phyloP scores from a whole-genome alignment of 75 land plant genomes.

The Cunninghamia lanceolata region DNA sequence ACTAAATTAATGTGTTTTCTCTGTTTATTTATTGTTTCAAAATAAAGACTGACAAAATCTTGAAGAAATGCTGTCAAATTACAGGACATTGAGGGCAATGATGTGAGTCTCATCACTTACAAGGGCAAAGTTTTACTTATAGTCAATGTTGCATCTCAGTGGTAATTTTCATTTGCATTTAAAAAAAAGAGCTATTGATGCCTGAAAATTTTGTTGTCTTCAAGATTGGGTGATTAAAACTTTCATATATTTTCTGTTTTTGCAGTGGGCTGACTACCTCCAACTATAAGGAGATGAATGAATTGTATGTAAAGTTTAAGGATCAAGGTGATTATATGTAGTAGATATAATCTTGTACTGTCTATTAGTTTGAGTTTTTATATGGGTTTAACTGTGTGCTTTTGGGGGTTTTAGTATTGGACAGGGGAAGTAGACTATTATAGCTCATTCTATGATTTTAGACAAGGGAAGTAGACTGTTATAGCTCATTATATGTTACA shows the following conservation, averaged over 20 bases:
- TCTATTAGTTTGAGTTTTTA: no score
- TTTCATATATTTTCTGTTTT: background rate
- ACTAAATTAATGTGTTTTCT: background rate
- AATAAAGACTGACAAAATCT: background rate
- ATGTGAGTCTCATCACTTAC: conserved; percentile 72
- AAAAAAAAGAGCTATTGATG: no score
- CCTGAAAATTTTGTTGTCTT: no score
- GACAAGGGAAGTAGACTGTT: no score
- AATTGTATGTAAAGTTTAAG: conserved; percentile 25
- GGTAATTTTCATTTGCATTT: conserved; percentile 27
- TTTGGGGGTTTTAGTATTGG: no score
- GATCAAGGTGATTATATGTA: background rate
- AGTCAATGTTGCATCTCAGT: conserved; percentile 54
- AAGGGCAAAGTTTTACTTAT: conserved; percentile 82
- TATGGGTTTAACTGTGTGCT: no score
- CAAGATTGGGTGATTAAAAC: no score
- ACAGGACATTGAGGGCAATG: conserved; percentile 72
- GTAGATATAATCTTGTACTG: background rate
- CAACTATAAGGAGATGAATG: conserved; percentile 66
- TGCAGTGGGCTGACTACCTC: conserved; percentile 74
- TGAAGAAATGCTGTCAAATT: background rate
- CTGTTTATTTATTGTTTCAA: background rate
- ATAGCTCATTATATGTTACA: no score
- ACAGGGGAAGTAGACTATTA: no score
- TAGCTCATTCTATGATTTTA: no score